Base-by-base conservation (phyloP, 441 rosid species). In the Gossypium laxum region DNA sequence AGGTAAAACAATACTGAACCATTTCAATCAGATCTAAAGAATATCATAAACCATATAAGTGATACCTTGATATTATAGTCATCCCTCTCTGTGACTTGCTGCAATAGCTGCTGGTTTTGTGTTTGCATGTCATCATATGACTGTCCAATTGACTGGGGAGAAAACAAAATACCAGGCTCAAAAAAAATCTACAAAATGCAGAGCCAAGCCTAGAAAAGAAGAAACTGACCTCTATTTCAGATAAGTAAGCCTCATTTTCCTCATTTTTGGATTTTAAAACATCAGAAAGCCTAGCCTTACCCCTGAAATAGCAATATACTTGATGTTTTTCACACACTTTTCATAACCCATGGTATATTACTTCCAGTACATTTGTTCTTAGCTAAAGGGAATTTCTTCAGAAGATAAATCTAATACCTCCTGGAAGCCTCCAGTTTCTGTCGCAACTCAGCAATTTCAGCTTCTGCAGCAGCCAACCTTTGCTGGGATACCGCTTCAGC, bases 401-500 rank as follows among this genome's bases (percentile, higher is more conserved):
- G 58, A 28, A 67, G 38, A 67, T 19, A 63, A 79, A 52, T 19
- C 63, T 81, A 57, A 92, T 38, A 38, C 99, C 97, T 88, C 85
- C 85, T 95, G 70, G 89, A 87, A 81, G 84, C 83, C 74, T 94
- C 96, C 76, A 85, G 80, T 77, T 81, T 88, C 81, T 87, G 97
- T 77, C 97, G 87, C 83, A 86, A 76, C 69, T 92, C 97, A 77
- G 94, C 96, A 85, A 94, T 91, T 82, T 92, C 98, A 60, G 98
- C 97, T 85, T 94, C 99, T n/a, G 97, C 95, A 77, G 97, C 88
- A 75, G 97, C 99, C 77, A 94, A 85, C 82, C 77, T 85, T 80
- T 92, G 99, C 78, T 95, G 98, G 67, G 99, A 89, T 59, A 82
- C 72, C 34, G 99, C 98, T 78, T 95, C 98, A 51, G 97, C 98